These are phyloP conservation scores for Lasiosphaeriaceae sp. DNA, from an alignment of 495 filamentous ascomycete species.

Conservation along the genomic window DNA sequence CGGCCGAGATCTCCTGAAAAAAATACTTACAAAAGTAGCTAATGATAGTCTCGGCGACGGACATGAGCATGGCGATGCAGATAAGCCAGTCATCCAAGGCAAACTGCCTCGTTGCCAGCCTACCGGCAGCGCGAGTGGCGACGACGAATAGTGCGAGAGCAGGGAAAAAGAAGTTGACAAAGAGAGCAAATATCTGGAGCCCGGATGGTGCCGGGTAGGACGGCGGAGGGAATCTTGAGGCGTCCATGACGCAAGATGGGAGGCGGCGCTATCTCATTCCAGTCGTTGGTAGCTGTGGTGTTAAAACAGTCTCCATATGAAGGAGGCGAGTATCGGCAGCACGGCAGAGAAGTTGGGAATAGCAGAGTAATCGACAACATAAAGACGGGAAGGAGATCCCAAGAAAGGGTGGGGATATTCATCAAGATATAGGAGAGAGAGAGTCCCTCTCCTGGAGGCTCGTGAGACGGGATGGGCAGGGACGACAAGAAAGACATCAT, in stretches of 20 bases:
- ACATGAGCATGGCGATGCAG: slow-evolving; percentile 42
- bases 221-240: slow-evolving; percentile 18
- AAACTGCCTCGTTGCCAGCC: slow-evolving; percentile 33
- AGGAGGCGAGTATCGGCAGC: slow-evolving; percentile 1
- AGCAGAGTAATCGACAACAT: slow-evolving; percentile 10
- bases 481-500: slow-evolving; percentile 12
- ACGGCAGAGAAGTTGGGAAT: background rate
- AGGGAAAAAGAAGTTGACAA: slow-evolving; percentile 46
- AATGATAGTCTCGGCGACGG: slow-evolving; percentile 38
- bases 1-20: too few relatives aligned
- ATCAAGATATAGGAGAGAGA: slow-evolving; percentile 25
- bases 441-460: background rate
- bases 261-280: slow-evolving; percentile 25
- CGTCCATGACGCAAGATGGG: slow-evolving; percentile 24
- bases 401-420: slow-evolving; percentile 17
- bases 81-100: slow-evolving; percentile 43
- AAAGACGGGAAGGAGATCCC: slow-evolving; percentile 9
- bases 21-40: slow-evolving; percentile 42
- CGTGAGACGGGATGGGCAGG: slow-evolving; percentile 11
- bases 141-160: slow-evolving; percentile 42
- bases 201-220: slow-evolving; percentile 14
- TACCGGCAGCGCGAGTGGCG: slow-evolving; percentile 39
- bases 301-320: slow-evolving; percentile 17
- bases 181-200: slow-evolving; percentile 43
- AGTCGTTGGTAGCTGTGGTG: slow-evolving; percentile 15